A percentile compares a stretch with the other conserved stretches of the same genome.
These are phyloP conservation scores for Cladosporium cucumerinum DNA, from an alignment of 2,329 filamentous ascomycete genomes.

Conservation along the genomic window DNA sequence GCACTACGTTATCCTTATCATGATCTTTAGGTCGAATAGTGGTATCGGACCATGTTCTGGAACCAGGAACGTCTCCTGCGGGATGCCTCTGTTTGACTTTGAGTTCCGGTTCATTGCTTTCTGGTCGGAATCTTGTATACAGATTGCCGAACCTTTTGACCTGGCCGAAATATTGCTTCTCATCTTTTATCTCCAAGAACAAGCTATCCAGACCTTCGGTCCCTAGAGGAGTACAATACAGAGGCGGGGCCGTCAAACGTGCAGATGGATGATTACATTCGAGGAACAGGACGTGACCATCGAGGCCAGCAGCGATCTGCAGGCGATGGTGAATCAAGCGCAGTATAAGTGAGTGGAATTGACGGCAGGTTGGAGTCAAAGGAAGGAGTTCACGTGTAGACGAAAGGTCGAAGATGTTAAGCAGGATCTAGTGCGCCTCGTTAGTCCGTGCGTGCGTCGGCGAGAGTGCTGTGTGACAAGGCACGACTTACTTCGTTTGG, in stretches of 20 bases:
- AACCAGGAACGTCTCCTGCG: conserved; percentile 48
- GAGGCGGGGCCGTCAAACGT: conserved; percentile 64
- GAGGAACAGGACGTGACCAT: conserved; percentile 66
- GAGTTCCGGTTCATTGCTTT: conserved; percentile 51
- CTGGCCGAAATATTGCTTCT: conserved; percentile 33
- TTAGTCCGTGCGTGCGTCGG: conserved; percentile 19
- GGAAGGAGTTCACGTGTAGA: conserved; percentile 47
- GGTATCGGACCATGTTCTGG: conserved; percentile 37
- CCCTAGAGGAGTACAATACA: conserved; percentile 65
- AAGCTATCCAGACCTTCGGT: conserved; percentile 57
- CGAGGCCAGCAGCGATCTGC: conserved; percentile 54
- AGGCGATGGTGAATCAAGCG: conserved; percentile 65
- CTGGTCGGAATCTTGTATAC: conserved; percentile 69
- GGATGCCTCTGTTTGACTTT: conserved; percentile 41
- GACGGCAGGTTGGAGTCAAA: conserved; percentile 58
- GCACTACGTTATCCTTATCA: conserved; percentile 40
- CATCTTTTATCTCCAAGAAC: conserved; percentile 35
- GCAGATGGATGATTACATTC: conserved; percentile 74
- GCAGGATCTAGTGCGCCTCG: conserved; percentile 36
- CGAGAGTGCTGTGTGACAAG: background rate
- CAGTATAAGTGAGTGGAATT: conserved; percentile 61
- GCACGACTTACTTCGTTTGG: conserved; percentile 32
- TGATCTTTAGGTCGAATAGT: conserved; percentile 17
- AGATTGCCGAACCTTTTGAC: conserved; percentile 55
- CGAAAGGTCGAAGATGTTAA: conserved; percentile 42